Evolutionary conservation across 768 basidiomycete genomes (phyloP).

Genomic region (Epithele typhae): DNA sequence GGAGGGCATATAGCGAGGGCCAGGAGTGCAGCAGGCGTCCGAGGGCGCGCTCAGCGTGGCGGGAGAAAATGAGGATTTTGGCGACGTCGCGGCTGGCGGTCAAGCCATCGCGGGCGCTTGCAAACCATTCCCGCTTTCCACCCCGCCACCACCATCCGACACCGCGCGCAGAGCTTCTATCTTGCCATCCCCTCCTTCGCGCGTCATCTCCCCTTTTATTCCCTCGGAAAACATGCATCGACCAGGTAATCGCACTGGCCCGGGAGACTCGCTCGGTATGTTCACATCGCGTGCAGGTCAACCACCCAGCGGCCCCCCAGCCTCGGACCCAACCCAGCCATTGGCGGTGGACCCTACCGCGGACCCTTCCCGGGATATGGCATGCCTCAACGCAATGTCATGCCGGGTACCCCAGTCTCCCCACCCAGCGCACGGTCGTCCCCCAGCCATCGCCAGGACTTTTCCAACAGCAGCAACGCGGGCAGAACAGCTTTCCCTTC

Average conservation of each 20-base stretch:
- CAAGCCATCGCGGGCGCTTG: constrained; percentile 16
- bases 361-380: constrained; percentile 48
- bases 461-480: constrained; percentile 58
- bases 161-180: constrained; percentile 17
- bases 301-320: constrained; percentile 77
- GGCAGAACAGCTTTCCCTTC: constrained; percentile 68
- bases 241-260: constrained; percentile 27
- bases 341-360: constrained; percentile 65
- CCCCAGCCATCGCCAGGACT: constrained; percentile 60
- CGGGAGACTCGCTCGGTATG: constrained; percentile 13
- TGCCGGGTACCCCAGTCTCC: constrained; percentile 52
- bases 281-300: constrained; percentile 47
- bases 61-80: not conserved
- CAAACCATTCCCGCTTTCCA: constrained; percentile 15
- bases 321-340: constrained; percentile 58
- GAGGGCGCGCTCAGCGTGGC: not conserved
- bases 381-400: constrained; percentile 58
- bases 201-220: constrained; percentile 4
- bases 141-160: constrained; percentile 18
- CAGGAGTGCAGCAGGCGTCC: constrained; percentile 12
- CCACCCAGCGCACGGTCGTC: constrained; percentile 57
- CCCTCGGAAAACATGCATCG: constrained; percentile 29
- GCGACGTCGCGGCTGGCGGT: constrained; percentile 10
- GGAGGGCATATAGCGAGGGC: constrained; percentile 9
- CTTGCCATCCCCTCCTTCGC: constrained; percentile 7